phyloP scores from a whole-genome alignment of 2,329 filamentous ascomycete genomes.

The Diaporthe helianthi region DNA sequence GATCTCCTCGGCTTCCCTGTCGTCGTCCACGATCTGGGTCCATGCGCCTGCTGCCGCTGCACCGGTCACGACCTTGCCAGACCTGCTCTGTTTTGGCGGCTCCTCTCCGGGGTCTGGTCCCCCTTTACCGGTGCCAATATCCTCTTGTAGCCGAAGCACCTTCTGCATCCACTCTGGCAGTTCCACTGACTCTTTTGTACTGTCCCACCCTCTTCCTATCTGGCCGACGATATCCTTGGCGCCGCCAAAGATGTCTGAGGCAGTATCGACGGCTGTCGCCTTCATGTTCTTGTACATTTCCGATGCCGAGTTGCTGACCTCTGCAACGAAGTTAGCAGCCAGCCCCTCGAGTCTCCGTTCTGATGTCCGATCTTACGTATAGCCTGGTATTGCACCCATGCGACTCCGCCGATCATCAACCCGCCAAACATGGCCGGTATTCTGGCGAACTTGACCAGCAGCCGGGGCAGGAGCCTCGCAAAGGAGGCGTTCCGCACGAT shows the following conservation, averaged over 20 bases:
- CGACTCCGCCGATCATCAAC: constrained; percentile 82
- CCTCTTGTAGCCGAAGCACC: constrained; percentile 69
- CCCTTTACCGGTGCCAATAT: constrained; percentile 59
- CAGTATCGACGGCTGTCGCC: constrained; percentile 73
- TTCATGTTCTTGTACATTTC: constrained; percentile 78
- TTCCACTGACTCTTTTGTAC: constrained; percentile 75
- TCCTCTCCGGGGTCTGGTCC: constrained; percentile 59
- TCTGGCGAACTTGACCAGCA: constrained; percentile 87
- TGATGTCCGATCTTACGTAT: constrained; percentile 64
- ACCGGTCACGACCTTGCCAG: constrained; percentile 64
- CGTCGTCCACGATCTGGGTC: constrained; percentile 68
- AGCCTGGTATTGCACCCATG: constrained; percentile 96
- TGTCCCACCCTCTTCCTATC: constrained; percentile 81
- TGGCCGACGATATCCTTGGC: constrained; percentile 80
- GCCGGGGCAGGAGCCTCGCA: constrained; percentile 75
- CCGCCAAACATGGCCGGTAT: constrained; percentile 93
- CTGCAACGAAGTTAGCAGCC: constrained; percentile 45
- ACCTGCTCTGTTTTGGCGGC: constrained; percentile 65
- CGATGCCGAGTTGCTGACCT: constrained; percentile 78
- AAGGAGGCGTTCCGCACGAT: constrained; percentile 70
- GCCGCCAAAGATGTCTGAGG: constrained; percentile 73
- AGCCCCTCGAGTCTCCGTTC: background rate
- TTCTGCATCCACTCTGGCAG: constrained; percentile 80
- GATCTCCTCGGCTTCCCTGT: constrained; percentile 66
- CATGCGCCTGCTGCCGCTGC: constrained; percentile 72